phyloP scores from a whole-genome alignment of 257 asterid genomes.

The Solanum virginianum region DNA sequence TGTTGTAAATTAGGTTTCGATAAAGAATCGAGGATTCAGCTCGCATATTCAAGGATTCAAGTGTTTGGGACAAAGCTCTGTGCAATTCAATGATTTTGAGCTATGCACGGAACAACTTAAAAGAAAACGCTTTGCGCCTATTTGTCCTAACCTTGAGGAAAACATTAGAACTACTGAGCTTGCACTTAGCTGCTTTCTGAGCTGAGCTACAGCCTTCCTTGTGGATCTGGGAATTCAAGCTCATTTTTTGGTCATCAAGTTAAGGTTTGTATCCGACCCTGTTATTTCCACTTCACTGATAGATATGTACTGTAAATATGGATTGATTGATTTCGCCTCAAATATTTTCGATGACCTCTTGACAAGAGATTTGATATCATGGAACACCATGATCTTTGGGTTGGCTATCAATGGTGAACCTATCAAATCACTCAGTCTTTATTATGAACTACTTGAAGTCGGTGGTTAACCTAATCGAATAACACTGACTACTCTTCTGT shows the following conservation, averaged over 20 bases:
- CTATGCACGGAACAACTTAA: slow-evolving; percentile 30
- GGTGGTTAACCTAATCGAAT: too few relatives aligned
- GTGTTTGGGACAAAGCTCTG: too few relatives aligned
- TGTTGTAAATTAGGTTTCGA: slow-evolving; percentile 45
- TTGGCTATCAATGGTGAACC: too few relatives aligned
- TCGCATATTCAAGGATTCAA: too few relatives aligned
- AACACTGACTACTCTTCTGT: too few relatives aligned
- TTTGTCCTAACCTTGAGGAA: slow-evolving; percentile 22
- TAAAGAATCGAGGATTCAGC: slow-evolving; percentile 33
- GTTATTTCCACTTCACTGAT: too few relatives aligned
- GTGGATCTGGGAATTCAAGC: too few relatives aligned
- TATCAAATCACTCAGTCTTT: too few relatives aligned
- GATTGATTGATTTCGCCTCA: slow-evolving; percentile 29
- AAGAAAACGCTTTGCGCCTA: slow-evolving; percentile 30
- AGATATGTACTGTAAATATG: slow-evolving; percentile 32
- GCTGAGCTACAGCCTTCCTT: slow-evolving; percentile 28
- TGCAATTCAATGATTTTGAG: too few relatives aligned
- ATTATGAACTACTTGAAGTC: too few relatives aligned
- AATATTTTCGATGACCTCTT: too few relatives aligned
- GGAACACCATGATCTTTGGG: slow-evolving; percentile 44
- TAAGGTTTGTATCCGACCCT: slow-evolving; percentile 42
- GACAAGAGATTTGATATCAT: slow-evolving; percentile 48
- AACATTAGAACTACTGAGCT: slow-evolving; percentile 47
- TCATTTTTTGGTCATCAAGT: slow-evolving; percentile 49
- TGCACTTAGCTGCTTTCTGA: slow-evolving; percentile 43